Evolutionary conservation across 345 rosid species (phyloP), one percentile per base, ranked within the genome.

Genomic region (Moricandia moricandioides): DNA sequence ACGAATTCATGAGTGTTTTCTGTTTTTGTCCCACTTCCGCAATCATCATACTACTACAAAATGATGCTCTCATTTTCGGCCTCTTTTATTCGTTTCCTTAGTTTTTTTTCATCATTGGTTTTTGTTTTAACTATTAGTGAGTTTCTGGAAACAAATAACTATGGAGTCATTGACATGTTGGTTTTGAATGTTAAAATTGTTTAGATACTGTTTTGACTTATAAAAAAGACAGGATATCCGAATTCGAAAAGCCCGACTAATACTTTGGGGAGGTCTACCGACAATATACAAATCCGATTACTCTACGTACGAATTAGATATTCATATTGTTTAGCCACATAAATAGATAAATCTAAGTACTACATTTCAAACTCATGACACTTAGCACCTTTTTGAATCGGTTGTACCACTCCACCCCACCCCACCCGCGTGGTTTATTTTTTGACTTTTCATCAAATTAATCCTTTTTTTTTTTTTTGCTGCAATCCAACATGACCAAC

Each of bases 21-120:
- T 64, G 76, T 63, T 64, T 52, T 77, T 70, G 71, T 63, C 80
- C 72, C 76, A 70, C 76, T 71, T 77, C 57, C 57, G 67, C 72
- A 65, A 70, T 77, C 67, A 77, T 77, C 76, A 77, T 65, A 34
- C 43, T 77, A 40, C 75, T 64, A 56, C 76, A 70, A 71, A 64
- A 77, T 71, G 67, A 77, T 77, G 61, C 71, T 56, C 27, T 63
- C 66, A 34, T 0, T 65, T 64, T 70, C 17, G 31, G 33, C 60
- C 30, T 63, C 60, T 70, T 70, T 33, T 8, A 33, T 65, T 70
- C 62, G 35, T 65, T 13, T 71, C 29, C 55, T 24, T 18, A 56
- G 24, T 47, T n/a, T 17, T n/a, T 17, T 30, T 16, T 9, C 62
- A 68, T 68, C 65, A n/a, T 12, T 34, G 34, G 1, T 37, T 21